These are phyloP conservation scores for Aristolochia contorta DNA, from an alignment of 164 flowering plant species.

Conservation along the genomic window DNA sequence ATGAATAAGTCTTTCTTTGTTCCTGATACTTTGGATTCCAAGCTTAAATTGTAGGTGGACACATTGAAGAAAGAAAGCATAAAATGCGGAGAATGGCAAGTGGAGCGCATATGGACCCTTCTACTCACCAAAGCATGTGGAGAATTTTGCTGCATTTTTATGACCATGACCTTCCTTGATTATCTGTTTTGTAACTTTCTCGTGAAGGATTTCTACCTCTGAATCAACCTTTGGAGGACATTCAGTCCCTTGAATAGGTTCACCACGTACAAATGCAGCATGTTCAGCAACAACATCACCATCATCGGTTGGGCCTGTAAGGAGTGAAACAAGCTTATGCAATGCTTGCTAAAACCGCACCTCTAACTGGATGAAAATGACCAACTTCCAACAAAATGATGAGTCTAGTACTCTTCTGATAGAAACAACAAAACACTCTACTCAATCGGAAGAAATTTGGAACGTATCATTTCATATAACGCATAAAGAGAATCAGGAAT, in stretches of 20 bases:
- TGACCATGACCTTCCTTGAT: slow-evolving; percentile 93
- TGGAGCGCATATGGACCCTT: neutral
- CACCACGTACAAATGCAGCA: slow-evolving; percentile 57
- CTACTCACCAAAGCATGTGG: slow-evolving; percentile 87
- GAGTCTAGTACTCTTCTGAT: no score
- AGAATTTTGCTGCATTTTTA: slow-evolving; percentile 67
- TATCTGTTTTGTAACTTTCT: slow-evolving; percentile 84
- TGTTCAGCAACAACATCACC: slow-evolving; percentile 54
- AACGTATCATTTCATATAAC: no score
- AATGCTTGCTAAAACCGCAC: neutral
- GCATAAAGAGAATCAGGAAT: no score
- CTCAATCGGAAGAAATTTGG: no score
- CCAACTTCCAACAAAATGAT: no score
- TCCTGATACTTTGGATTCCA: no score
- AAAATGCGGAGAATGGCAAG: neutral
- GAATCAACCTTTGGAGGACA: slow-evolving; percentile 76
- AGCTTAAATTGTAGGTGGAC: no score
- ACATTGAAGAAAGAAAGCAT: no score
- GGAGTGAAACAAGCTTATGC: neutral
- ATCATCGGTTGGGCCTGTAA: slow-evolving; percentile 37
- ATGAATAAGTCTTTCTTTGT: no score
- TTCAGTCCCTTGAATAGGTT: slow-evolving; percentile 47
- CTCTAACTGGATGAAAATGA: neutral
- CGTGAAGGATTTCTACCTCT: slow-evolving; percentile 55
- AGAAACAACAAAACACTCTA: no score